phyloP scores from a whole-genome alignment of 2,329 filamentous ascomycete genomes.

The Ophiostoma australiae region DNA sequence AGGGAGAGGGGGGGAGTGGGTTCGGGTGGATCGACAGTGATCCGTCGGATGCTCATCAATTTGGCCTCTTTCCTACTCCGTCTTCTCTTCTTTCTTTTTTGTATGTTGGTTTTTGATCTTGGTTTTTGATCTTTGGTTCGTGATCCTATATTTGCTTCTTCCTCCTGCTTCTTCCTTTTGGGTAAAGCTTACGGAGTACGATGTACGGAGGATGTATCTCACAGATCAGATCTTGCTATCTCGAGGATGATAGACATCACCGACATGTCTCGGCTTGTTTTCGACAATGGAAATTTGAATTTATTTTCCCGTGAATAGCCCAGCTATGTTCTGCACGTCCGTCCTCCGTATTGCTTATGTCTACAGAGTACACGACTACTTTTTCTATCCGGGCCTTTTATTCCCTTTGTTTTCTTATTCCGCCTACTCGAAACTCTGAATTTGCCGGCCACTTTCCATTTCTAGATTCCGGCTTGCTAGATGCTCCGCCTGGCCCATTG shows the following conservation, averaged over 20 bases:
- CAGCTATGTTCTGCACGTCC: too few species aligned
- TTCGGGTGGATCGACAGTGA: background rate
- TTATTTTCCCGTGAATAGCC: background rate
- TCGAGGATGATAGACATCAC: background rate
- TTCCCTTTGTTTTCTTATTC: background rate
- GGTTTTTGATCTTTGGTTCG: background rate
- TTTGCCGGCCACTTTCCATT: conserved; percentile 10
- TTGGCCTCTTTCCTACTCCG: background rate
- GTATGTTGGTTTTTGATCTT: background rate
- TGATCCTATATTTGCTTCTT: background rate
- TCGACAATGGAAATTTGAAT: background rate
- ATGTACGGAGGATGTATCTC: background rate
- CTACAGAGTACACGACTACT: background rate
- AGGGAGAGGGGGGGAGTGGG: conserved; percentile 13
- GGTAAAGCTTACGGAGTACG: background rate
- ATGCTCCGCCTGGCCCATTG: background rate
- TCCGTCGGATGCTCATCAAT: conserved; percentile 5
- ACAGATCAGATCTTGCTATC: background rate
- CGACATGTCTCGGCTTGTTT: background rate
- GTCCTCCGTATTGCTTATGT: background rate
- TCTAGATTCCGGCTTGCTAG: conserved; percentile 2
- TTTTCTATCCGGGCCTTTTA: conserved; percentile 2
- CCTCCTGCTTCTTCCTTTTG: background rate
- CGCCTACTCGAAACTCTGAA: background rate
- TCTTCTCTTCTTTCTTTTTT: background rate